Conservation (phyloP, 2,329 filamentous ascomycete species). For the Herpotrichia juniperi region DNA sequence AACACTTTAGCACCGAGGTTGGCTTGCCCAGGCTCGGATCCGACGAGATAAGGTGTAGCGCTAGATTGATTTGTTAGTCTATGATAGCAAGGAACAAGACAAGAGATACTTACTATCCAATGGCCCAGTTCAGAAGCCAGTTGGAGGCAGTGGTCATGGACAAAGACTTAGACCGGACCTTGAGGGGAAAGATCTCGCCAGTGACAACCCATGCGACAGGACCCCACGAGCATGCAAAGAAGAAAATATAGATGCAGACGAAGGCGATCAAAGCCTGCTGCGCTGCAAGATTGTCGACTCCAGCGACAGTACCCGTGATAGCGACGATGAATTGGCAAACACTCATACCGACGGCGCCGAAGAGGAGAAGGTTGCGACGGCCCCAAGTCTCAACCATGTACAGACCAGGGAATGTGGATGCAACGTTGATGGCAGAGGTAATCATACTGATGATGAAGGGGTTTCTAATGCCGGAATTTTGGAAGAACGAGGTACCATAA, state of each 20-base stretch:
- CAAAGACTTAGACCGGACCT: conserved; percentile 55
- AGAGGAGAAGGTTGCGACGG: conserved; percentile 74
- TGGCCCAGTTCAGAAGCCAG: conserved; percentile 62
- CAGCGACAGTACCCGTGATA: conserved; percentile 47
- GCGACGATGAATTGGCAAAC: conserved; percentile 51
- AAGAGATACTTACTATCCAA: conserved; percentile 31
- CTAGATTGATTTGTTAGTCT: conserved; percentile 7
- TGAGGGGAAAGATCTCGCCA: conserved; percentile 52
- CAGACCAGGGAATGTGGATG: conserved; percentile 75
- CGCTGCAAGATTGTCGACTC: conserved; percentile 42
- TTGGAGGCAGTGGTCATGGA: conserved; percentile 62
- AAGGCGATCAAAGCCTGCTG: conserved; percentile 49
- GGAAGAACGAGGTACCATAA: conserved; percentile 49
- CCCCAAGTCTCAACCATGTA: conserved; percentile 82
- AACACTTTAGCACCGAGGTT: conserved; percentile 65
- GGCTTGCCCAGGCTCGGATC: conserved; percentile 61
- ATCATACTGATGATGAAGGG: conserved; percentile 76
- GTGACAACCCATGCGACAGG: conserved; percentile 71
- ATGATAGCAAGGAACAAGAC: neutral
- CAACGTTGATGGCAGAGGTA: conserved; percentile 77
- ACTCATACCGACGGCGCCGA: conserved; percentile 76
- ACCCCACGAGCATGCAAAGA: conserved; percentile 80
- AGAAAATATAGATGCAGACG: conserved; percentile 76
- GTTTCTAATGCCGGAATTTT: conserved; percentile 46
- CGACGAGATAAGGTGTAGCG: conserved; percentile 75